phyloP scores from a whole-genome alignment of 768 basidiomycete genomes.

The Kwoniella dejecticola region DNA sequence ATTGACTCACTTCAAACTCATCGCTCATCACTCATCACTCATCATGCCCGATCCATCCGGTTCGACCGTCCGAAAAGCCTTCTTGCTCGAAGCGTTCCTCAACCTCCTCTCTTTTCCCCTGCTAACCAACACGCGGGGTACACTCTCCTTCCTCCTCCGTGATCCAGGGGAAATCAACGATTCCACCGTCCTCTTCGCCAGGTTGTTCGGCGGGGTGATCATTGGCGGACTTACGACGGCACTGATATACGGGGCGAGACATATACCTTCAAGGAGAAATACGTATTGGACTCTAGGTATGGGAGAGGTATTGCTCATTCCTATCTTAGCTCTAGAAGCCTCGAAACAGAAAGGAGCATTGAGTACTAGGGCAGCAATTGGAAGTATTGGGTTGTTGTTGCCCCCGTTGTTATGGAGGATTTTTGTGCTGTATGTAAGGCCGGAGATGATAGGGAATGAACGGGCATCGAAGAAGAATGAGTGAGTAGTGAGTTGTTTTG shows the following conservation, averaged over 20 bases:
- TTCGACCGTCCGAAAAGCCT: conserved; percentile 32
- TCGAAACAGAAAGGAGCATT: conserved; percentile 18
- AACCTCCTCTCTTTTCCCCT: conserved; percentile 41
- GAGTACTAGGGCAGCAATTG: conserved; percentile 10
- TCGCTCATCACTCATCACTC: background rate
- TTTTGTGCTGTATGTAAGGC: conserved; percentile 26
- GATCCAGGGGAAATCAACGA: conserved; percentile 35
- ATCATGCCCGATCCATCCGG: conserved; percentile 17
- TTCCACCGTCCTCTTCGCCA: conserved; percentile 28
- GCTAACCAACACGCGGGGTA: conserved; percentile 31
- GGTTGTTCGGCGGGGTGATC: conserved; percentile 38
- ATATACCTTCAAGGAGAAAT: conserved; percentile 19
- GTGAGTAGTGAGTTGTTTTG: conserved; percentile 15
- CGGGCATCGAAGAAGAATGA: conserved; percentile 19
- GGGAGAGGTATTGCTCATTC: conserved; percentile 34
- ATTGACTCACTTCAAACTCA: no score
- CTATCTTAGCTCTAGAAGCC: conserved; percentile 26
- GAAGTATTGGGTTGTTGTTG: conserved; percentile 18
- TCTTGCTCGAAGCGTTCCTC: conserved; percentile 40
- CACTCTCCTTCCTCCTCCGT: conserved; percentile 32
- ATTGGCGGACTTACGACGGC: conserved; percentile 34
- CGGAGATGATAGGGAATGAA: conserved; percentile 32
- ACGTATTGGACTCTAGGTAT: conserved; percentile 30
- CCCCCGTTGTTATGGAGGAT: conserved; percentile 35
- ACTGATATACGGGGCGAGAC: conserved; percentile 21